phyloP scores from a whole-genome alignment of 2,329 filamentous ascomycete species.

The Calonectria multiphialidica region DNA sequence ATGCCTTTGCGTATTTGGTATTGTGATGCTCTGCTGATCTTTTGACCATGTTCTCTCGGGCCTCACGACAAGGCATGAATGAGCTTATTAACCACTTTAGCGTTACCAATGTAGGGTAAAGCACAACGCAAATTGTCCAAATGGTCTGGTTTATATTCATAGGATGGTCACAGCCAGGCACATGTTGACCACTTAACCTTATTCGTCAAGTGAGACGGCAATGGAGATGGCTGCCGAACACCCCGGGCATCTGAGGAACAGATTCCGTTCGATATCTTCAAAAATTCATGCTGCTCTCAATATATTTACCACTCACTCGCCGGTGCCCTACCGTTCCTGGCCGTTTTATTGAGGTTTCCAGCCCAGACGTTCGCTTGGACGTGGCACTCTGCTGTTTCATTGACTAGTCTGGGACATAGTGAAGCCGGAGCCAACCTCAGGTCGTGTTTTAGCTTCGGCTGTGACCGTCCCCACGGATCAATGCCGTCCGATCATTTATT shows the following conservation, averaged over 20 bases:
- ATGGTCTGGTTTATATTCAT: neutral
- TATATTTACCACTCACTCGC: neutral
- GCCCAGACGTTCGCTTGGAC: slow-evolving; percentile 4
- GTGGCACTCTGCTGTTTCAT: neutral
- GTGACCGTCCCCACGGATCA: neutral
- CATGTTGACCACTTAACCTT: neutral
- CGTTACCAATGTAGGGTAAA: neutral
- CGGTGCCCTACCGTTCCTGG: neutral
- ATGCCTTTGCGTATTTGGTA: neutral
- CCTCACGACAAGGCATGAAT: neutral
- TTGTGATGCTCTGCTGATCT: neutral
- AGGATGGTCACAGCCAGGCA: neutral
- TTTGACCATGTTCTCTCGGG: neutral
- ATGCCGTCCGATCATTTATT: neutral
- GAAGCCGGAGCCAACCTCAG: neutral
- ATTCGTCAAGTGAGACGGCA: neutral
- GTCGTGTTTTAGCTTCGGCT: neutral
- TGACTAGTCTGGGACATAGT: neutral
- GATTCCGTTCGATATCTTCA: neutral
- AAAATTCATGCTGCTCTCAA: neutral
- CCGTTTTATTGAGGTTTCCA: neutral
- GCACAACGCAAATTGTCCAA: neutral
- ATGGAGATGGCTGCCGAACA: neutral
- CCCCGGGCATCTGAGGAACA: neutral
- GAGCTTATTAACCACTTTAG: neutral